Evolutionary conservation across 345 rosid species (phyloP).

Genomic region (Excoecaria cochinchinensis): DNA sequence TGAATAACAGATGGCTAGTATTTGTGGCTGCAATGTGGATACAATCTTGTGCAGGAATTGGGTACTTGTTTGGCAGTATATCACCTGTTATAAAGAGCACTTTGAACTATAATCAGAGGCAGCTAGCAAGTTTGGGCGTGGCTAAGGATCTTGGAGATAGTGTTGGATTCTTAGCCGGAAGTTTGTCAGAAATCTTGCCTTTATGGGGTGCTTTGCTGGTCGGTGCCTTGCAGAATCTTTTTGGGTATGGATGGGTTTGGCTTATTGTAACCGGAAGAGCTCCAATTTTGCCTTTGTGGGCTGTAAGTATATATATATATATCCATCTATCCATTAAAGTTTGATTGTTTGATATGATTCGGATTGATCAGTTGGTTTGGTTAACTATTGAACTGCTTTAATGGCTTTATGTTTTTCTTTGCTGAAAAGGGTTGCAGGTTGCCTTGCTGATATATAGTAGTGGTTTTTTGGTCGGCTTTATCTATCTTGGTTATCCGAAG

Average conservation of each 20-base stretch:
- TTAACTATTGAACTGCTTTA: neutral
- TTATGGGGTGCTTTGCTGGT: constrained; percentile 91
- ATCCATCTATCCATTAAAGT: neutral
- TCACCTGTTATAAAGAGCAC: constrained; percentile 95
- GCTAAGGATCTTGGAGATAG: constrained; percentile 98
- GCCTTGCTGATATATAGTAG: too few relatives aligned
- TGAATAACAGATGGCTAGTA: constrained; percentile 90
- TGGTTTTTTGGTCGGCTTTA: too few relatives aligned
- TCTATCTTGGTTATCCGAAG: too few relatives aligned
- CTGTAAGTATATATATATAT: constrained; percentile 53
- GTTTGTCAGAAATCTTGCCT: constrained; percentile 81
- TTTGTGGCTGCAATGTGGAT: constrained; percentile 99
- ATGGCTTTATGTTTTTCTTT: constrained; percentile 5
- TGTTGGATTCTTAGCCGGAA: constrained; percentile 94
- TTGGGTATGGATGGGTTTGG: constrained; percentile 99
- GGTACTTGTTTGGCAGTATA: constrained; percentile 91
- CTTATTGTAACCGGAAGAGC: constrained; percentile 70
- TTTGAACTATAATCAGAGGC: constrained; percentile 74
- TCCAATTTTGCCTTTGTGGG: constrained; percentile 87
- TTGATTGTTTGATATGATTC: neutral
- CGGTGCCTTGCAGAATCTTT: constrained; percentile 82
- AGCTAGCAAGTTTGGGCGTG: constrained; percentile 82
- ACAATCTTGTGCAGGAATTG: constrained; percentile 92
- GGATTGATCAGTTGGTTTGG: neutral
- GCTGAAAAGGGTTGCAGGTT: neutral